Evolutionary conservation across 495 filamentous ascomycete genomes (phyloP), one percentile per base, ranked within the genome.

Genomic region (Podospora pseudocomata): DNA sequence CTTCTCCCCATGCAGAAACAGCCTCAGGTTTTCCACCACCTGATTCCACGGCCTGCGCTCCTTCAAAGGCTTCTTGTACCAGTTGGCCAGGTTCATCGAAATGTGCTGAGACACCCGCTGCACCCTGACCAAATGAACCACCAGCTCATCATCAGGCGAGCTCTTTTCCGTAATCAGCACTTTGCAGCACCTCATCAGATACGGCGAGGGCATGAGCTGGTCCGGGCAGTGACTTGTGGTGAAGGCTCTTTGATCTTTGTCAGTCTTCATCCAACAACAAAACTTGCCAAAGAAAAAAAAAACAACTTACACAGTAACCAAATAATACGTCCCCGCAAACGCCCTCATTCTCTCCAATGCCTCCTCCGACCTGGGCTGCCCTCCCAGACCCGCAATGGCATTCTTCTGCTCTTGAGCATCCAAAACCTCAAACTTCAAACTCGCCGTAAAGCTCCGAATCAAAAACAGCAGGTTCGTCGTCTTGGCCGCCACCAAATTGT

Each of bases 221-320:
- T 78, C 76, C 2, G 73, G 72, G 61, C 70, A 69, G 49, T 78
- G 75, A 70, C 75, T 77, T 19, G 76, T 76, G 9, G 71, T 77
- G 65, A 76, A 78, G 39, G 72, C 67, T 5, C 72, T 76, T 19
- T 18, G 23, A 11, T 9, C 20, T 60, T 6, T 44, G 16, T 66
- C 2, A 62, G 67, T 20, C 3, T 15, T 19, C 27, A 16, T 7
- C 34, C 32, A 23, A 23, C 49, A 20, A 32, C 7, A 16, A 61
- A 3, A 54, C 28, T 57, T 13, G 44, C 56, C 18, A 28, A n/a
- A 64, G 5, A n/a, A 18, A 4, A 18, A 1, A 32, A 63, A 16
- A 59, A 6, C 1, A 0, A 70, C 75, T 44, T 55, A 76, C 76
- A 77, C 49, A 32, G 76, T 75, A n/a, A 73, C 70, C 15, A 77